Evolutionary conservation across 352 stramenopile genomes (phyloP), one percentile per base, ranked within the genome.

Genomic region (Phytophthora sp.): DNA sequence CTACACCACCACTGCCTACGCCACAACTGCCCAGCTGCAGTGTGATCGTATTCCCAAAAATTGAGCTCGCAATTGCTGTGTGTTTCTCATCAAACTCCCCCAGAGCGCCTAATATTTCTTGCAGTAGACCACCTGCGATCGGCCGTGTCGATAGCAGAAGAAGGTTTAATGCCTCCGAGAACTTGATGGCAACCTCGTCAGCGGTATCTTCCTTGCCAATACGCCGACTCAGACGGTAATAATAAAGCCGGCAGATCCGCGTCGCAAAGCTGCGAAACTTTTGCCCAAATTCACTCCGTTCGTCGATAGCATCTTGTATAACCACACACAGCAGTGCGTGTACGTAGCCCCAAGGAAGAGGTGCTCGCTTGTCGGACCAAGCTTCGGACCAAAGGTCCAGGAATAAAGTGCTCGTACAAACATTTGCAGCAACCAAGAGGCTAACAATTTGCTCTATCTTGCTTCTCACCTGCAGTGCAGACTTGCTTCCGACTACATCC

Each of bases 331-430:
- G 32, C 13, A 87, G 46, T 27, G 70, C 67, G 39, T 77, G 62
- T 4, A 86, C 62, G 31, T 86, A 86, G 23, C 63, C 62, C 77
- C 77, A 91, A 28, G 74, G 56, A 28, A 86, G 44, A 23, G 30
- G 39, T 8, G 55, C 55, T 13, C 27, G 20, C 8, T 69, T 69
- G 7, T 62, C 54, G 32, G 74, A 72, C 82, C 76, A 84, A 28
- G 54, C 54, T 49, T 79, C 54, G 5, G 61, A 76, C 84, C 81
- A 91, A 37, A 72, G 50, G 12, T 76, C 53, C 10, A 92, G 23
- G 27, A 92, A 81, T 39, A 66, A 57, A 35, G 37, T 42, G 54
- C 60, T 74, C n/a, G 59, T 62, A 2, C 45, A 35, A 45, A 43
- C 51, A 54, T 42, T 57, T 12, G 50, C 49, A 59, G 34, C 31